Conservation (phyloP, 2,329 filamentous ascomycete genomes). For the Triangularia verruculosa region DNA sequence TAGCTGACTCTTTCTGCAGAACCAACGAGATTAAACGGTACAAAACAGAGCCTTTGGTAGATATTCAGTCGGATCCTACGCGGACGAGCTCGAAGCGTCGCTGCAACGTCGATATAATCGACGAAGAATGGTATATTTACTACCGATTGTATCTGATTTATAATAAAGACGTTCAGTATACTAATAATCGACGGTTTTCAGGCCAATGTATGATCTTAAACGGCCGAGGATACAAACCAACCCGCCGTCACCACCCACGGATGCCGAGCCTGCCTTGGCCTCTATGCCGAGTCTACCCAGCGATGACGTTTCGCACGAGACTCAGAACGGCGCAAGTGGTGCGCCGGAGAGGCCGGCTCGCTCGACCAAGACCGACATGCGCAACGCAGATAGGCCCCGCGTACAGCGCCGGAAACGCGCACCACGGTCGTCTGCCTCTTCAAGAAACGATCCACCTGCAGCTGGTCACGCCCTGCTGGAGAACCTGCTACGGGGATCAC, state of each 20-base stretch:
- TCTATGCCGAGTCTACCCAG: slow-evolving; percentile 1
- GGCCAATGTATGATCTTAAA: slow-evolving; percentile 4
- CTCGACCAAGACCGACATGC: slow-evolving; percentile 1
- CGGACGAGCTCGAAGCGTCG: neutral
- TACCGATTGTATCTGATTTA: slow-evolving; percentile 4
- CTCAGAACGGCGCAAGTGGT: slow-evolving; percentile 1
- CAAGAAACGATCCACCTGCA: slow-evolving; percentile 3
- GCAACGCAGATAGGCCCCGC: slow-evolving; percentile 2
- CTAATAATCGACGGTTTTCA: neutral
- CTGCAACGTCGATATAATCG: neutral
- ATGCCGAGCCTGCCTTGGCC: slow-evolving; percentile 1
- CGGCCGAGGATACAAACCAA: slow-evolving; percentile 5
- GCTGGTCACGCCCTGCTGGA: neutral
- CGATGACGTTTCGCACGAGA: neutral
- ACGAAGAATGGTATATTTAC: neutral
- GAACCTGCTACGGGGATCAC: slow-evolving; percentile 4
- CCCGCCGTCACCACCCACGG: neutral
- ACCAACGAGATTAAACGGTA: neutral
- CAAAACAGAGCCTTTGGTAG: neutral
- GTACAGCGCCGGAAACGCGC: slow-evolving; percentile 5
- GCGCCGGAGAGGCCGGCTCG: neutral
- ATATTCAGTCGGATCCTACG: neutral
- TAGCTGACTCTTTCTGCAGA: neutral
- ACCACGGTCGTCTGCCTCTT: slow-evolving; percentile 4
- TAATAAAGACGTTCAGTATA: neutral